Base-by-base conservation (phyloP, 495 filamentous ascomycete species). In the Tuber indicum region DNA sequence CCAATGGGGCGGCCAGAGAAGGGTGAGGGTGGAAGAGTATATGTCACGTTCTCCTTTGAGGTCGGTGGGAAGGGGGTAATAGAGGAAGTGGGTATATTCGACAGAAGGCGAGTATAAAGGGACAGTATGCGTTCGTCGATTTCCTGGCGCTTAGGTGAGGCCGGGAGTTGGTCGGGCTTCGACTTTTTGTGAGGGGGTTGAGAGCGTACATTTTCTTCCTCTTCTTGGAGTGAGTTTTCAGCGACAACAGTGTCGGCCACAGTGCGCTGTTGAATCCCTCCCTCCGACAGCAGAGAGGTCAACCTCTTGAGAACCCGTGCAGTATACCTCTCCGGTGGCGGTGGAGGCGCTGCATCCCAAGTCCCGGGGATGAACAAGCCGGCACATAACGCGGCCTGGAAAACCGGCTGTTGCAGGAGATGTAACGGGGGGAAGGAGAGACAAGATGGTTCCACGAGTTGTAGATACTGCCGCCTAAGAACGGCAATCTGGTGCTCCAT, bases 381-480 rank as follows among this genome's bases (percentile, higher is more conserved):
- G 23, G 5, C 47, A 43, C 77, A 82, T 69, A 83, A 72, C 39
- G 73, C 46, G 16, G 58, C 70, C 58, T 83, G 81, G 21, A 82
- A 82, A 17, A 73, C 41, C 5, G 47, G 58, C 5, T 74, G 72
- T 46, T 74, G 77, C 32, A 82, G 81, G 9, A 49, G 47, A 32
- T 70, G 62, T 5, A 49, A 19, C 17, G 76, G 46, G 9, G 81
- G 81, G 62, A 80, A 78, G n/a, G 71, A 75, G 47, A 83, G 44
- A 16, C 46, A 16, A 16, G 70, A 41, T 1, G 81, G 81, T 17
- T 82, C 75, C 44, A 82, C 74, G 19, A 83, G 81, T 72, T 83
- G 81, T 14, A 82, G 75, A 44, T 82, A 83, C 49, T 83, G 81
- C 10, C 74, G 77, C n/a, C 69, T 74, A 7, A 80, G 78, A 43